A percentile compares a stretch with the other conserved stretches of the same genome.
These are phyloP conservation scores for Lonicera japonica DNA, from an alignment of 129 eudicot species.

Conservation along the genomic window DNA sequence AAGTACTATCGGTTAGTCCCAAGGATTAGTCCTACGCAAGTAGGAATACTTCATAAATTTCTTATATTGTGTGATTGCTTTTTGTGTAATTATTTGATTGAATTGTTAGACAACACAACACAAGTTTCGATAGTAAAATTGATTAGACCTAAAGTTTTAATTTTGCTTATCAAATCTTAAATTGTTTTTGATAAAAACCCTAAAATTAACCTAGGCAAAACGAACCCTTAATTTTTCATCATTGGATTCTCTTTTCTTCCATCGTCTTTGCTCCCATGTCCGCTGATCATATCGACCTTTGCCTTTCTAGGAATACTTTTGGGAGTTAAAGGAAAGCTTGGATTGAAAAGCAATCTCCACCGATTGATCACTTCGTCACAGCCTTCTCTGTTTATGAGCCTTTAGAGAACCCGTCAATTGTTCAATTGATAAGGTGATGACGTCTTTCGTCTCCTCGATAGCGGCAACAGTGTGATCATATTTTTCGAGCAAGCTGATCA, in stretches of 20 bases:
- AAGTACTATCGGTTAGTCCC: too few species aligned
- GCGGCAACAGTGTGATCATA: neutral
- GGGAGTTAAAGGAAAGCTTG: neutral
- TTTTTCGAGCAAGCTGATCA: neutral
- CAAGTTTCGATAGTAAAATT: too few species aligned
- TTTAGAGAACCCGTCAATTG: conserved; percentile 3
- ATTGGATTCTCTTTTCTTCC: neutral
- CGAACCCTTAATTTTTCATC: too few species aligned
- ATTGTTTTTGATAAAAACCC: too few species aligned
- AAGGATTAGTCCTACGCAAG: too few species aligned
- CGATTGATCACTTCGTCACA: neutral
- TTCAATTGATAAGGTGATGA: neutral
- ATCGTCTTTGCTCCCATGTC: neutral
- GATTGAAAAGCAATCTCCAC: conserved; percentile 3
- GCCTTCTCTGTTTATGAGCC: neutral
- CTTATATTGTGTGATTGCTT: too few species aligned
- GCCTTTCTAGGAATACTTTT: neutral
- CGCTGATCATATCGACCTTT: neutral
- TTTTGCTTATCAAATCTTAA: too few species aligned
- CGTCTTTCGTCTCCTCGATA: conserved; percentile 11
- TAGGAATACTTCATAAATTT: too few species aligned
- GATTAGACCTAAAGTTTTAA: too few species aligned
- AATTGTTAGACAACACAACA: too few species aligned
- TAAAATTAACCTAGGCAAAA: too few species aligned
- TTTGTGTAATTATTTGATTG: too few species aligned